These are phyloP conservation scores for Cubamyces sp. DNA, from an alignment of 768 basidiomycete genomes.

Conservation along the genomic window DNA sequence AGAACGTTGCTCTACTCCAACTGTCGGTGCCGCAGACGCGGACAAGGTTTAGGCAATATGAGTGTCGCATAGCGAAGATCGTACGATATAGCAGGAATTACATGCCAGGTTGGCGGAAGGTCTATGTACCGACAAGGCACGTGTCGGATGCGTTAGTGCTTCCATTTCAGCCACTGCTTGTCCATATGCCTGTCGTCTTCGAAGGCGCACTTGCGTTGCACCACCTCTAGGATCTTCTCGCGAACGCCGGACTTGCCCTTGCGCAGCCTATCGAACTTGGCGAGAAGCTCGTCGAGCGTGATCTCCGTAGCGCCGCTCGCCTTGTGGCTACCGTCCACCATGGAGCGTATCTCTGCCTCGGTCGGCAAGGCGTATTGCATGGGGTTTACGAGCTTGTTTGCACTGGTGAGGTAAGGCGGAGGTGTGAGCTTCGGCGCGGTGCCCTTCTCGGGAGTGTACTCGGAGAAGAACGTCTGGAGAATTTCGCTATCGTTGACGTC, in stretches of 20 bases:
- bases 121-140: neutral
- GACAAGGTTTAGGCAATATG: too few species aligned
- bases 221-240: slow-evolving; percentile 80
- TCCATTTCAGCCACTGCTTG: slow-evolving; percentile 69
- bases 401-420: slow-evolving; percentile 29
- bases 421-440: slow-evolving; percentile 33
- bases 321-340: slow-evolving; percentile 67
- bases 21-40: too few species aligned
- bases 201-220: slow-evolving; percentile 65
- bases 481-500: slow-evolving; percentile 63
- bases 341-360: slow-evolving; percentile 69
- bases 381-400: slow-evolving; percentile 30
- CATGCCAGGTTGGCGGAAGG: neutral
- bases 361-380: slow-evolving; percentile 69
- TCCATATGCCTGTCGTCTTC: slow-evolving; percentile 53
- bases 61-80: neutral
- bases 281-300: slow-evolving; percentile 64
- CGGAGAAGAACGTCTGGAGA: slow-evolving; percentile 68
- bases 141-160: slow-evolving; percentile 34
- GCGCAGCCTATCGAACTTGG: slow-evolving; percentile 53
- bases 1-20: too few species aligned
- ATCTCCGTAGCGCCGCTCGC: slow-evolving; percentile 64
- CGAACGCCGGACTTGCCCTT: slow-evolving; percentile 61
- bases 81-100: neutral
- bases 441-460: slow-evolving; percentile 46